A percentile compares a stretch with the other conserved stretches of the same genome.
phyloP scores from a whole-genome alignment of 352 stramenopile genomes.

The Phytophthora foliorum region DNA sequence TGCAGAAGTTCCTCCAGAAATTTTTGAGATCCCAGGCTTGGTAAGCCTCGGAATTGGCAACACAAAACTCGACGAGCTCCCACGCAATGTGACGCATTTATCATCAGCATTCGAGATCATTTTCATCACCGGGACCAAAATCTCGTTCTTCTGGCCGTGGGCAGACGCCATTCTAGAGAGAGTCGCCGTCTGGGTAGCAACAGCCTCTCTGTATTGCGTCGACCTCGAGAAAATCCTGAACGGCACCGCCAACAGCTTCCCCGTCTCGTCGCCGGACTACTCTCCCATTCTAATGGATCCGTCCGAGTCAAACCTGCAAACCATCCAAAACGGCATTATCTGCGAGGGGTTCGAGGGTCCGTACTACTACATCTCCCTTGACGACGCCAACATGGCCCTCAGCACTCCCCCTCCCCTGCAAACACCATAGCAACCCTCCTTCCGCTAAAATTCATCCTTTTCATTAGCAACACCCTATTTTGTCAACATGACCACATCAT shows the following conservation, averaged over 20 bases:
- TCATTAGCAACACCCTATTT: neutral
- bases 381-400: constrained; percentile 24
- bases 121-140: neutral
- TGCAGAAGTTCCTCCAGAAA: constrained; percentile 13
- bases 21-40: constrained; percentile 24
- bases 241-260: neutral
- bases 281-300: constrained; percentile 23
- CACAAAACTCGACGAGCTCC: constrained; percentile 23
- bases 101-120: constrained; percentile 2
- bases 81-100: constrained; percentile 18
- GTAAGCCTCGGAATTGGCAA: constrained; percentile 15
- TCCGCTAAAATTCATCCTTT: neutral
- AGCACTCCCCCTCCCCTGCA: neutral
- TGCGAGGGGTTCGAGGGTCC: neutral
- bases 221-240: constrained; percentile 18
- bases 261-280: constrained; percentile 1
- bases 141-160: constrained; percentile 14
- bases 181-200: neutral
- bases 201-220: constrained; percentile 9
- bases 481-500: neutral
- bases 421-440: neutral
- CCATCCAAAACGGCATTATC: constrained; percentile 1
- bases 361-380: constrained; percentile 10
- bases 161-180: constrained; percentile 3
- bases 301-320: constrained; percentile 1